A percentile compares a stretch with the other conserved stretches of the same genome.
Conservation (phyloP, 805 yeast genomes). For the Wickerhamiella spandovensis region DNA sequence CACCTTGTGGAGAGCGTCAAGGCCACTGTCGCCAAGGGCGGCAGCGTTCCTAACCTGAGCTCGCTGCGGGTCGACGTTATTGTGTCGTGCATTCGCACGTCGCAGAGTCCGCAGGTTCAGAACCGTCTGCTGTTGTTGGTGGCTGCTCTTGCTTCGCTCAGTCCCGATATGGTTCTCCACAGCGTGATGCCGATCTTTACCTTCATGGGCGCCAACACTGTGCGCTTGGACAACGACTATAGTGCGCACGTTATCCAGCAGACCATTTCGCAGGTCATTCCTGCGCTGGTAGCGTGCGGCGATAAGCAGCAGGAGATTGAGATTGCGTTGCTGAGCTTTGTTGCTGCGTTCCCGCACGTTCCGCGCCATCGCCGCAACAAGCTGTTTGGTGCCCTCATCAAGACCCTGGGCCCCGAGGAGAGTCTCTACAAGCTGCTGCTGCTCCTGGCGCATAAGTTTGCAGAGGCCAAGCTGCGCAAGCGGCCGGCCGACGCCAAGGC, state of each 20-base stretch:
- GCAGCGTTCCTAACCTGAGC: conserved; percentile 43
- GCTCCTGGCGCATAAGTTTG: conserved; percentile 69
- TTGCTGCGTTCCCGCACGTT: conserved; percentile 88
- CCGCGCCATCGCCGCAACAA: conserved; percentile 93
- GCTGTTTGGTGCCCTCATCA: conserved; percentile 65
- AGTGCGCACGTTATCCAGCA: conserved; percentile 86
- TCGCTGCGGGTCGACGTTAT: conserved; percentile 77
- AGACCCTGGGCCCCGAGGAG: conserved; percentile 53
- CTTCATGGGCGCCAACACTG: conserved; percentile 96
- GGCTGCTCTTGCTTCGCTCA: conserved; percentile 73
- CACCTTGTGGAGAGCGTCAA: conserved; percentile 40
- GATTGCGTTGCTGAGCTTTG: conserved; percentile 73
- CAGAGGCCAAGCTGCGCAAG: conserved; percentile 29
- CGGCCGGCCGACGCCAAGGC: conserved; percentile 54
- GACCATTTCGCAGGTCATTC: conserved; percentile 78
- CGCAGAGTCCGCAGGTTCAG: conserved; percentile 89
- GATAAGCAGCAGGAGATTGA: conserved; percentile 55
- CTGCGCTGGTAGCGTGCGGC: conserved; percentile 56
- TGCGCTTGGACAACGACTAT: conserved; percentile 93
- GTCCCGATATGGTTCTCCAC: conserved; percentile 85
- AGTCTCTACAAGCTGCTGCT: conserved; percentile 64
- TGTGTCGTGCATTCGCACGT: conserved; percentile 79
- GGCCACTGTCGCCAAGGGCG: conserved; percentile 2
- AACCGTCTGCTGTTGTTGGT: conserved; percentile 74
- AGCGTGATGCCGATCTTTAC: conserved; percentile 99